Percentiles rank a stretch among this genome's conserved stretches.
These are phyloP conservation scores for Yarrowia keelungensis DNA, from an alignment of 805 yeast species.

Conservation along the genomic window DNA sequence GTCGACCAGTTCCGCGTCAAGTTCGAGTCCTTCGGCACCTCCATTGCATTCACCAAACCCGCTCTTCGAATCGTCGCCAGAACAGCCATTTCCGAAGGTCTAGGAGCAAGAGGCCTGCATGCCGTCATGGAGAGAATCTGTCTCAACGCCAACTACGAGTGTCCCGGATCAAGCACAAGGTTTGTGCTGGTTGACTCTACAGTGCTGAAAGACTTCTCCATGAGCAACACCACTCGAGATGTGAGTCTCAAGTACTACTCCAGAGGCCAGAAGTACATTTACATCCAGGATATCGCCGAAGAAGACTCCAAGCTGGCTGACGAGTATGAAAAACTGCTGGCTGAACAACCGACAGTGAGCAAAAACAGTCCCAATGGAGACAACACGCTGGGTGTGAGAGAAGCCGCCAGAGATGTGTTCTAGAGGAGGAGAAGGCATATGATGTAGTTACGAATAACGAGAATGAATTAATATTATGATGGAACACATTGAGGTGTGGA, in stretches of 20 bases:
- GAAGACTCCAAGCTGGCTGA: slow-evolving; percentile 55
- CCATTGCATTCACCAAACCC: slow-evolving; percentile 56
- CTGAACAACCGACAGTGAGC: slow-evolving; percentile 13
- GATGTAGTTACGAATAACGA: no score
- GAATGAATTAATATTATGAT: no score
- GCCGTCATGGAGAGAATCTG: slow-evolving; percentile 61
- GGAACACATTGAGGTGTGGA: no score
- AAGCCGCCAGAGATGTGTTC: slow-evolving; percentile 21
- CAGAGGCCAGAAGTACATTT: slow-evolving; percentile 54
- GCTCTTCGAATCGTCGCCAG: slow-evolving; percentile 60
- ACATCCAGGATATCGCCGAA: slow-evolving; percentile 53
- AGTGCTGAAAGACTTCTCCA: slow-evolving; percentile 35
- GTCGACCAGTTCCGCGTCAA: slow-evolving; percentile 61
- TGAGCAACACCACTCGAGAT: slow-evolving; percentile 51
- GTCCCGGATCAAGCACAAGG: slow-evolving; percentile 63
- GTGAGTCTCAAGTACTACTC: slow-evolving; percentile 56
- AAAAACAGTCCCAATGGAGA: slow-evolving; percentile 3
- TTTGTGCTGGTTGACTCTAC: slow-evolving; percentile 56
- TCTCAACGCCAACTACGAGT: slow-evolving; percentile 61
- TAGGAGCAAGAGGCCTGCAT: slow-evolving; percentile 68
- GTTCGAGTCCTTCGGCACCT: slow-evolving; percentile 61
- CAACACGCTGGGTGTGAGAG: not conserved
- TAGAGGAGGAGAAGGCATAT: not conserved
- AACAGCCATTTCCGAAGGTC: slow-evolving; percentile 59
- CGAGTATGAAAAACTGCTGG: slow-evolving; percentile 50